phyloP scores from a whole-genome alignment of 176 grass and related monocot species.

The Ensete ventricosum region DNA sequence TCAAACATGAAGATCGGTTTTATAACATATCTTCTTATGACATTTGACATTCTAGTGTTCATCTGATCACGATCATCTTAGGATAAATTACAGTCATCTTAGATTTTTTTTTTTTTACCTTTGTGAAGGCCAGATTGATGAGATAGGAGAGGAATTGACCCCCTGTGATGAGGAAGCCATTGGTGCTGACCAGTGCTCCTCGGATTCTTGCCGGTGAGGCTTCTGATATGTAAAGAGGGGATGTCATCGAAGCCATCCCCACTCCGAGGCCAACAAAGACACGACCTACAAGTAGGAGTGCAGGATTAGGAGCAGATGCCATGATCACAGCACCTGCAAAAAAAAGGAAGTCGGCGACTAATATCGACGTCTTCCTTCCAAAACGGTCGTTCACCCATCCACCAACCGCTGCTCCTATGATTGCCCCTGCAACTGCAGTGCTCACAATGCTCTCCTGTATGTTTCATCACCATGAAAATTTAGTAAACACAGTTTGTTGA shows the following conservation, averaged over 20 bases:
- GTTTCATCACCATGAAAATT: neutral
- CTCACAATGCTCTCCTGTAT: conserved; percentile 70
- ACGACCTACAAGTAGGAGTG: conserved; percentile 45
- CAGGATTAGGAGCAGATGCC: conserved; percentile 38
- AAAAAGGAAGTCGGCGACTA: conserved; percentile 60
- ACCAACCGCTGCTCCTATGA: conserved; percentile 68
- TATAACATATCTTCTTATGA: too few relatives aligned
- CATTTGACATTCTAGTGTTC: too few relatives aligned
- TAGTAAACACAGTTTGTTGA: neutral
- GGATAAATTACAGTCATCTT: neutral
- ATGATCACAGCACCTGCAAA: conserved; percentile 64
- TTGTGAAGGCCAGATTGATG: conserved; percentile 82
- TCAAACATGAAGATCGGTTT: too few relatives aligned
- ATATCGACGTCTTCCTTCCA: conserved; percentile 51
- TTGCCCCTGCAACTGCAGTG: conserved; percentile 79
- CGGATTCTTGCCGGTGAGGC: conserved; percentile 60
- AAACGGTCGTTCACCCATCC: conserved; percentile 70
- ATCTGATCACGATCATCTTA: neutral
- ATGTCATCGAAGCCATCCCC: conserved; percentile 87
- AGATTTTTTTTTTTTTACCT: conserved; percentile 8
- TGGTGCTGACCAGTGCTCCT: conserved; percentile 80
- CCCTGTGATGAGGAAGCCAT: conserved; percentile 74
- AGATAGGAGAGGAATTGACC: conserved; percentile 85
- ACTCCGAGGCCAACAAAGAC: conserved; percentile 70
- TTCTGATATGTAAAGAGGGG: conserved; percentile 84